Base-by-base conservation (phyloP, 768 basidiomycete genomes). In the Mycena venus region DNA sequence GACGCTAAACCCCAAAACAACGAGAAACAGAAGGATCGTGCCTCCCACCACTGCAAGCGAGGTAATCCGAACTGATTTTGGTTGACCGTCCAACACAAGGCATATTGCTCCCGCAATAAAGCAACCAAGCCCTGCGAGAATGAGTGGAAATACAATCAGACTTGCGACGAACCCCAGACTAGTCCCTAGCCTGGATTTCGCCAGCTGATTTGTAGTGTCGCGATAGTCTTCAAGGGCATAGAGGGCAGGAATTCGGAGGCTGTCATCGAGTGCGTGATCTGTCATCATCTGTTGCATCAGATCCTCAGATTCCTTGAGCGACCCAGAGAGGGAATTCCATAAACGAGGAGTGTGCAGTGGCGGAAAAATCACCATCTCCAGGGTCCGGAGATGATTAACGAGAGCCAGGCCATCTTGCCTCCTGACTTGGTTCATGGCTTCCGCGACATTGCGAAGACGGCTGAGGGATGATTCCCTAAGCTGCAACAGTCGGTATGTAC, bases 71-170 rank as follows among this genome's bases (percentile, higher is more conserved):
- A 75, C 69, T 15, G 1, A 51, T 5, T 53, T 31, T 23, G 74
- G 74, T 55, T 75, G 74, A 12, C 44, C 55, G 29, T 61, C 15
- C 2, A 64, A 19, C 38, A 32, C 63, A 17, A 64, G 38, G 34
- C 63, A 71, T 3, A 61, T 1, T 23, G 61, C 63, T 4, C 74
- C 74, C 1, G 19, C 40, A n/a, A 36, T 53, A n/a, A 75, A 53
- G 47, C 74, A 71, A 4, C 21, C 32, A 4, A 75, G 38, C 23
- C 74, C 74, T 7, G 44, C 68, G 53, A 71, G 4, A 17, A 75
- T 47, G 7, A 67, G 70, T 4, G 4, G 12, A 5, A 36, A 40
- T 1, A 67, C 42, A 9, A 44, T 70, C 40, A 44, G 17, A 19
- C 38, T 61, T 2, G 69, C 64, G 2, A 58, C 32, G 19, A 71